phyloP scores from a whole-genome alignment of 2,329 filamentous ascomycete species.

The Incumbomyces delicatus region DNA sequence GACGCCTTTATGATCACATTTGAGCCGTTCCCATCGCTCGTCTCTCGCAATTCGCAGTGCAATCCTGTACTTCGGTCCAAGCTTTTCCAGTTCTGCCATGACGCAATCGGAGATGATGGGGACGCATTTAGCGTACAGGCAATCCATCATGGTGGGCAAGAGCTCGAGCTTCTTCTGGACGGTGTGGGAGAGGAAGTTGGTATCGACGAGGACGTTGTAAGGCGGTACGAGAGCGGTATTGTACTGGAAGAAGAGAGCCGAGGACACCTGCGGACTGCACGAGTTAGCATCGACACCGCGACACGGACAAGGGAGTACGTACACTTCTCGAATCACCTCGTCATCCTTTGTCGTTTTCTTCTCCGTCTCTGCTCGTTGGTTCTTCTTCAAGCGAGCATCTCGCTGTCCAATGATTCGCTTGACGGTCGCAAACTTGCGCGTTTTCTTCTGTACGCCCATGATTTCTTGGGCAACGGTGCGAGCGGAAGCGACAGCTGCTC shows the following conservation, averaged over 20 bases:
- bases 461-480: constrained; percentile 15
- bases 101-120: constrained; percentile 78
- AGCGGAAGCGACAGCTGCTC: no score
- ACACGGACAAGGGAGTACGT: constrained; percentile 20
- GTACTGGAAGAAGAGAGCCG: constrained; percentile 77
- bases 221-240: constrained; percentile 80
- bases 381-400: constrained; percentile 74
- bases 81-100: constrained; percentile 78
- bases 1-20: constrained; percentile 82
- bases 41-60: constrained; percentile 79
- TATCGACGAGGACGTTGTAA: constrained; percentile 72
- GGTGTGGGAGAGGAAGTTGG: constrained; percentile 84
- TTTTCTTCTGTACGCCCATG: constrained; percentile 86
- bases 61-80: constrained; percentile 79
- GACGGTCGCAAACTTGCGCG: constrained; percentile 76
- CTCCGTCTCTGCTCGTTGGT: constrained; percentile 49
- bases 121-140: constrained; percentile 80
- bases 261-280: constrained; percentile 62
- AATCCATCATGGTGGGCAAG: constrained; percentile 84
- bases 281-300: constrained; percentile 3
- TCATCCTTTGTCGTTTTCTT: constrained; percentile 51
- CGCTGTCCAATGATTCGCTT: constrained; percentile 75
- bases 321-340: constrained; percentile 66
- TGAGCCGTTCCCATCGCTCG: constrained; percentile 73
- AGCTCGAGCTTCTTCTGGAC: constrained; percentile 85